Evolutionary conservation across 1,139 yeast genomes (phyloP), one percentile per base, ranked within the genome.

Genomic region (Zygosaccharomyces sapae): DNA sequence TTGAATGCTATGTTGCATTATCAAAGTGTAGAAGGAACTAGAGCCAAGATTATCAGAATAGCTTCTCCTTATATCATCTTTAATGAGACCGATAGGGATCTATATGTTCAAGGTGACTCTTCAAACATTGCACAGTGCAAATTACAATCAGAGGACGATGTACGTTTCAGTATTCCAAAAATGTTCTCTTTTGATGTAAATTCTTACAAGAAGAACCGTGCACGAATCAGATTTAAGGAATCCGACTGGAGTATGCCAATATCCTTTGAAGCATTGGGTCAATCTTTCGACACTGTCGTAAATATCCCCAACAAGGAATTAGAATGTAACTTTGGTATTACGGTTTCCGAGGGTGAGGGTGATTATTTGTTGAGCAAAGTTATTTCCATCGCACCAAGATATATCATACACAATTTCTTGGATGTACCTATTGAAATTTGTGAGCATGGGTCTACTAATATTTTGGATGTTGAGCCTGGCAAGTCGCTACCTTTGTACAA

Each of bases 211-310:
- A 76, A 75, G 40, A 84, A 84, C 56, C 73, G 95, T 50, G 95
- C 94, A 0, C 65, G 76, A n/a, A 59, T 90, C 9, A 76, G 77
- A 51, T 72, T 87, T 29, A 86, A 78, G 2, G 87, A 86, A 47
- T 84, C 95, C 0, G 72, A 73, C n/a, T 79, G 87, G 81, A 86
- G 96, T 50, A 66, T 72, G 0, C 87, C 89, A 0, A 71, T 88
- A 40, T 84, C 95, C 65, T 81, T 92, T 59, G 97, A 90, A 63
- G 95, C 96, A 2, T 77, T 92, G 50, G 98, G 98, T 0, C 94
- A 88, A 56, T 73, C 82, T 0, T 75, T 77, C 39, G 95, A 88
- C 46, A 76, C 84, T 2, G 72, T 73, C 6, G 76, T 88, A 38
- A 81, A 79, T 40, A 60, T 83, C 1, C 72, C 73, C 37, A 80